Percentiles rank a stretch among this genome's conserved stretches.
These are phyloP conservation scores for Neocatenulostroma microsporum DNA, from an alignment of 2,329 filamentous ascomycete genomes.

Conservation along the genomic window DNA sequence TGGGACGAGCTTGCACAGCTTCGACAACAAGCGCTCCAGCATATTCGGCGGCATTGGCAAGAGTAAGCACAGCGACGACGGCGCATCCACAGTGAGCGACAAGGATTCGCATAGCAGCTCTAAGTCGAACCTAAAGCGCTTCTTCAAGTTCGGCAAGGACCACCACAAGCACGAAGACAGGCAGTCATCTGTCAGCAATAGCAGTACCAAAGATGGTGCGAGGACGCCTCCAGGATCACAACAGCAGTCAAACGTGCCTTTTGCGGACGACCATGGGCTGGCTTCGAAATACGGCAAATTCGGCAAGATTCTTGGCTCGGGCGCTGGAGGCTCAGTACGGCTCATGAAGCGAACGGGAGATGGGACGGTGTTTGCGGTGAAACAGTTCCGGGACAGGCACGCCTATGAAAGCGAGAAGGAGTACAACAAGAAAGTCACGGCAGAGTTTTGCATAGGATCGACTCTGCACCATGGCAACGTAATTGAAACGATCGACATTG, in stretches of 20 bases:
- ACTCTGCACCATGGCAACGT: conserved; percentile 96
- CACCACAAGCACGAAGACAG: conserved; percentile 57
- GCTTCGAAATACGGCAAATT: conserved; percentile 92
- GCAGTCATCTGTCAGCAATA: too few relatives aligned
- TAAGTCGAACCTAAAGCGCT: conserved; percentile 93
- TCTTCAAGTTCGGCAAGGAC: conserved; percentile 71
- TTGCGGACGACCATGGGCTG: conserved; percentile 87
- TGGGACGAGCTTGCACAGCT: conserved; percentile 7
- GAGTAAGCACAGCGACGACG: conserved; percentile 48
- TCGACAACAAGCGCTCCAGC: conserved; percentile 46
- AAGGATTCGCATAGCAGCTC: conserved; percentile 44
- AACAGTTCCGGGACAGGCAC: conserved; percentile 89
- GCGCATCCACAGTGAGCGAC: conserved; percentile 27
- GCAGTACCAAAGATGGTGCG: conserved; percentile 20
- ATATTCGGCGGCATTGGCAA: conserved; percentile 49
- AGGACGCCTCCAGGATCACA: conserved; percentile 21
- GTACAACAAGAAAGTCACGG: conserved; percentile 96
- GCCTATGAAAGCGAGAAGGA: conserved; percentile 90
- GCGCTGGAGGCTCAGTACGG: conserved; percentile 87
- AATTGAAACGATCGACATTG: conserved; percentile 94
- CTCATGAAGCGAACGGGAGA: conserved; percentile 91
- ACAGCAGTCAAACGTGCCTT: conserved; percentile 56
- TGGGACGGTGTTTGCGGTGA: conserved; percentile 89
- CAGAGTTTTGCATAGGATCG: conserved; percentile 96
- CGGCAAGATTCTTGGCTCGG: conserved; percentile 85